Base-by-base conservation (phyloP, 2,329 filamentous ascomycete genomes). In the Fusarium sp. region DNA sequence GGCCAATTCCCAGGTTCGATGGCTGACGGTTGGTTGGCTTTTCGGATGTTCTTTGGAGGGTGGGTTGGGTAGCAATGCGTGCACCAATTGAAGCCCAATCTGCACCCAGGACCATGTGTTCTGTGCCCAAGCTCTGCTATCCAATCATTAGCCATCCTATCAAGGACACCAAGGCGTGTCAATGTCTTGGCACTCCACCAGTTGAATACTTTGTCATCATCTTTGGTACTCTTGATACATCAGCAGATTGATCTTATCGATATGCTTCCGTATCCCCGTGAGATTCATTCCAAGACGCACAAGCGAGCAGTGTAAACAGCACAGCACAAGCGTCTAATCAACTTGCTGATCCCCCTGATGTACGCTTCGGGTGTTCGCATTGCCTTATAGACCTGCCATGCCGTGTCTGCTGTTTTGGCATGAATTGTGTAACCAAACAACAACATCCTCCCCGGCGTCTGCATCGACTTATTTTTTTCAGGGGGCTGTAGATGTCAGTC, bases 51-150 rank as follows among this genome's bases (percentile, higher is more conserved):
- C 58, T 61, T 58, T 60, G 58, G 66, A 66, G 70, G 68, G 68
- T 70, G 68, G 62, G 77, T 81, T 80, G 79, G 79, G 79, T 79
- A 81, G 72, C 79, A 78, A 81, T 76, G 78, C 78, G 75, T 69
- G 67, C 75, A 71, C 78, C 76, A 77, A 76, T 81, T 77, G 74
- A 69, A 72, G 78, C 78, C 78, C 73, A 78, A 79, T 74, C 73
- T 72, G 60, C 59, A 42, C 31, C 21, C 61, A 68, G 61, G 59
- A 62, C 74, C 73, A 69, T 70, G 58, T 74, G 60, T 69, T 75
- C 58, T 67, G 65, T 73, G 76, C 73, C 72, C 67, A 68, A 76
- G 53, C 39, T 52, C 23, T 61, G 23, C 52, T 34, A 42, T 56
- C 75, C 76, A 77, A 76, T 77, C 72, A 73, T 53, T 49, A 10